Evolutionary conservation across 2,329 filamentous ascomycete species (phyloP), one percentile per base, ranked within the genome.

Genomic region (Fusarium falciforme): DNA sequence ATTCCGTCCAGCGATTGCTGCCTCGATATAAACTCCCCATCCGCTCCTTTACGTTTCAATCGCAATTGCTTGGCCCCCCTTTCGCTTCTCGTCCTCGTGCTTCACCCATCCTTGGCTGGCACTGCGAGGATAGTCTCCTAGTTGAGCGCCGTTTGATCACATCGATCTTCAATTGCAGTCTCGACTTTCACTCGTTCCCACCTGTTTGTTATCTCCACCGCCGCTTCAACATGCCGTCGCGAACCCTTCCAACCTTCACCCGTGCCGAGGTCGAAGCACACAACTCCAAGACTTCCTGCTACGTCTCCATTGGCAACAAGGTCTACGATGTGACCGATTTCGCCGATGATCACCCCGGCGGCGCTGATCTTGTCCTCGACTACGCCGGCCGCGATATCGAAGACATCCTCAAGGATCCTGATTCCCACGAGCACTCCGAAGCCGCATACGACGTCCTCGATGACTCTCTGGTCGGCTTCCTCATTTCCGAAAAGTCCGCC

Each of bases 251-350:
- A 66, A 96, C 93, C 31, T 92, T 98, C 80, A 92, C 94, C 59
- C 88, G 88, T 77, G 90, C 92, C 76, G 94, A 99, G 82, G 91
- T 99, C 80, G 91, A 92, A 82, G 87, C 91, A 77, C 95, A 97
- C 84, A 96, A 93, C 82, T 92, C 90, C 55, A 85, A 86, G 59
- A 90, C 94, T 80, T 97, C 94, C 58, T 98, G 96, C 87, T 99
- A 95, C 87, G 95, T 99, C 77, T 96, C 94, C 4, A 88, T 98
- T 64, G 95, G 94, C 72, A 89, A 89, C 67, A 97, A 96, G 77
- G 96, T 99, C 77, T 99, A 95, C 88, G 96, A 99, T 86, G 89
- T 99, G 73, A 98, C 96, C 68, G 91, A 94, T 65, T 99, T 99
- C 80, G 84, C 98, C 70, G 91, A 95, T 61, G 92, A 95, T 76